Percentiles rank a stretch among this genome's conserved stretches.
These are phyloP conservation scores for Paraconiothyrium brasiliense DNA, from an alignment of 2,329 filamentous ascomycete species.

Conservation along the genomic window DNA sequence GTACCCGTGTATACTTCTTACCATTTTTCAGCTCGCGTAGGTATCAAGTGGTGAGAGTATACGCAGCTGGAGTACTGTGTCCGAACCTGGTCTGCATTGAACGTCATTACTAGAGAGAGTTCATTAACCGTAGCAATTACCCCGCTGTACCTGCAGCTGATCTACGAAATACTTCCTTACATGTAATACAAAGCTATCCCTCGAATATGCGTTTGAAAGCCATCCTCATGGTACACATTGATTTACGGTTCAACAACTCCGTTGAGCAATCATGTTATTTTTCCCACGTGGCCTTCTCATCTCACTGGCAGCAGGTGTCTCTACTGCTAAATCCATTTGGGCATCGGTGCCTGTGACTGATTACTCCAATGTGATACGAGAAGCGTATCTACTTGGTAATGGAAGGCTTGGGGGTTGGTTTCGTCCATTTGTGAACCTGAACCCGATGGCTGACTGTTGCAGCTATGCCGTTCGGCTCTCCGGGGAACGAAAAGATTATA, in stretches of 20 bases:
- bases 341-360: background rate
- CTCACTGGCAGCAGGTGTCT: background rate
- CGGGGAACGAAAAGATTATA: background rate
- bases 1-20: background rate
- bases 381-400: background rate
- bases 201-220: background rate
- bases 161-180: background rate
- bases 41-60: background rate
- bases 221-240: background rate
- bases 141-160: background rate
- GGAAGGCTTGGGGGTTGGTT: background rate
- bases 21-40: too few relatives aligned
- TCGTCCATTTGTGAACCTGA: background rate
- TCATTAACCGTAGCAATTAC: background rate
- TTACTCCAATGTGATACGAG: background rate
- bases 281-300: background rate
- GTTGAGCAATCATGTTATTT: background rate
- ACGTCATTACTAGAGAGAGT: background rate
- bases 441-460: background rate
- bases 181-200: background rate
- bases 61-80: background rate
- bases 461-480: background rate
- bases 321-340: background rate
- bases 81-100: too few relatives aligned
- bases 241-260: too few relatives aligned